Base-by-base conservation (phyloP, 1,139 yeast species). In the Saccharomyces pastorianus region DNA sequence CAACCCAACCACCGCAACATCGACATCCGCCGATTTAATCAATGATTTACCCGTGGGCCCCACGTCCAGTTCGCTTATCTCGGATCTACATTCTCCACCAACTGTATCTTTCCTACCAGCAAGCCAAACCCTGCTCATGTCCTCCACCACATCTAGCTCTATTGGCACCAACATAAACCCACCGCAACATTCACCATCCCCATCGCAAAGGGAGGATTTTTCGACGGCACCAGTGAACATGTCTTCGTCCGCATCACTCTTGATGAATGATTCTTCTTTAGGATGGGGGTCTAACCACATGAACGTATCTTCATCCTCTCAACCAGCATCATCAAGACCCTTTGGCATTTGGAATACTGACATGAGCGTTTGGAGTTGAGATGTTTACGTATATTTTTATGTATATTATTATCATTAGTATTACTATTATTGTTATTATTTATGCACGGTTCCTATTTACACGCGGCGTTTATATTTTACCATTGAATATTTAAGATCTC, bases 361-460 rank as follows among this genome's bases (percentile, higher is more conserved):
- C 52, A 68, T 66, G 70, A 67, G 69, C 48, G 71, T 69, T 41
- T 68, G 71, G 72, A 67, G 71, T 55, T 68, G 48, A 58, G 26
- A 14, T 26, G 28, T 6, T 26, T 29, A 29, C 13, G 20, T n/a
- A 17, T 50, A 50, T 53, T 53, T 55, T 46, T 52, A 29, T 47
- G 51, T 41, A 52, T 42, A 31, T 49, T 29, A 26, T 44, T 25
- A 47, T 44, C 42, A 31, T 31, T 25, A 48, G 14, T 50, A 28
- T 50, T 34, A 48, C 46, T 49, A 48, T 32, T 49, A 34, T 14
- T 27, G 20, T 11, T 38, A 46, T n/a, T 26, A 38, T 23, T 38
- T 47, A 31, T 48, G 41, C 46, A 47, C 32, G 46, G 38, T 48
- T 28, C 48, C 46, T 44, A 51, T 55, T 53, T 47, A 26, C 31